A percentile compares a stretch with the other conserved stretches of the same genome.
phyloP scores from a whole-genome alignment of 2,329 filamentous ascomycete species.

The Orbilia ellipsospora region DNA sequence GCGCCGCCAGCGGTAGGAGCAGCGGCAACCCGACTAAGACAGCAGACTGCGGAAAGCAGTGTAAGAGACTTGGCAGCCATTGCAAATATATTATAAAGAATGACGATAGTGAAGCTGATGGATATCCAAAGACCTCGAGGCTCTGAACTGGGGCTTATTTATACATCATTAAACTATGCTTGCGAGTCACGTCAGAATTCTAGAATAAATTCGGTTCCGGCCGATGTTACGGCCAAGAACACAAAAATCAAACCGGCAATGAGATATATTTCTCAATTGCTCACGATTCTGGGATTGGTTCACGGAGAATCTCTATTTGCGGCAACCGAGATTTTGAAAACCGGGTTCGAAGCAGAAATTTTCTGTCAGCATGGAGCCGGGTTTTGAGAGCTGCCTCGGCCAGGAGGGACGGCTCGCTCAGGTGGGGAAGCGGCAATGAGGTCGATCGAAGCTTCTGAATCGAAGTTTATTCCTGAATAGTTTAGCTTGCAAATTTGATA shows the following conservation, averaged over 20 bases:
- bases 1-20: slow-evolving; percentile 2
- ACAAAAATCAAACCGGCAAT: background rate
- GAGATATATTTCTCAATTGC: background rate
- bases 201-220: background rate
- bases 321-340: slow-evolving; percentile 10
- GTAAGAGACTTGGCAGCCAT: slow-evolving; percentile 24
- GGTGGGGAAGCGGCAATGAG: background rate
- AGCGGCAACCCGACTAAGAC: slow-evolving; percentile 19
- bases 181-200: background rate
- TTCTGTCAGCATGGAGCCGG: slow-evolving; percentile 11
- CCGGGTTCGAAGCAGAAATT: slow-evolving; percentile 14
- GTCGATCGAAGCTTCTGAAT: background rate
- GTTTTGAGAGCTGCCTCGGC: slow-evolving; percentile 1
- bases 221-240: background rate
- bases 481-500: no score
- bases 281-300: background rate
- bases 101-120: background rate
- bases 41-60: slow-evolving; percentile 13
- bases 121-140: background rate
- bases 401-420: background rate
- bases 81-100: background rate
- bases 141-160: background rate
- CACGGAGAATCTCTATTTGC: background rate
- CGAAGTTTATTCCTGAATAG: background rate
- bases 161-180: background rate